A percentile compares a stretch with the other conserved stretches of the same genome.
phyloP scores from a whole-genome alignment of 2,329 filamentous ascomycete genomes.

The Colletotrichum phormii region DNA sequence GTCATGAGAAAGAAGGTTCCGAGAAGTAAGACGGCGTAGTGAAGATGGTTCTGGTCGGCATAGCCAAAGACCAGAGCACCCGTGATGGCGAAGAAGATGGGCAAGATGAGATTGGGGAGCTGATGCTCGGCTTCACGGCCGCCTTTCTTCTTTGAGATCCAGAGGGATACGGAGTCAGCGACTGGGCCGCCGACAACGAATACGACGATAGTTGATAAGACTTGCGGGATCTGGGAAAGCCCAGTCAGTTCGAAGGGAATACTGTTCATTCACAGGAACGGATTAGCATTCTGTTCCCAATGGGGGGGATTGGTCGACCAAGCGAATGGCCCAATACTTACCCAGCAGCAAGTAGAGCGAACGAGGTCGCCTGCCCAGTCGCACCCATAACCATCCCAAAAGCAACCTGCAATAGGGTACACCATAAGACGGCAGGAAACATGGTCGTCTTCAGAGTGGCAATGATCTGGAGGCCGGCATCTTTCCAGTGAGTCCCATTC shows the following conservation, averaged over 20 bases:
- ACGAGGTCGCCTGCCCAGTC: background rate
- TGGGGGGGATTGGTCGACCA: too few relatives aligned
- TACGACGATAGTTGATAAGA: background rate
- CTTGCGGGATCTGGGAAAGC: background rate
- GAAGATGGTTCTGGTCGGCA: background rate
- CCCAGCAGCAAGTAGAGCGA: background rate
- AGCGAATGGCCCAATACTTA: background rate
- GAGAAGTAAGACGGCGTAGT: background rate
- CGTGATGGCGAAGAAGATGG: background rate
- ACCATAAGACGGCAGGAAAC: background rate
- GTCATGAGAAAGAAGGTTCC: slow-evolving; percentile 40
- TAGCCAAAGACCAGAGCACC: background rate
- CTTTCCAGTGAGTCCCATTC: background rate
- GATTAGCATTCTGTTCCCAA: background rate
- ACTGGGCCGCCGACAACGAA: background rate
- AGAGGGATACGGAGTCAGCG: background rate
- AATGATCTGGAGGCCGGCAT: background rate
- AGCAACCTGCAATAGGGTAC: background rate
- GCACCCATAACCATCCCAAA: background rate
- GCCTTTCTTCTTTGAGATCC: background rate
- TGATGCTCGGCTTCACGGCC: background rate
- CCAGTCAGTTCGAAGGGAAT: background rate
- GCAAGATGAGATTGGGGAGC: background rate
- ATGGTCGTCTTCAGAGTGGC: background rate
- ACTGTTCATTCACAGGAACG: background rate